These are phyloP conservation scores for Monilinia vaccinii-corymbosi DNA, from an alignment of 2,329 filamentous ascomycete genomes.

Conservation along the genomic window DNA sequence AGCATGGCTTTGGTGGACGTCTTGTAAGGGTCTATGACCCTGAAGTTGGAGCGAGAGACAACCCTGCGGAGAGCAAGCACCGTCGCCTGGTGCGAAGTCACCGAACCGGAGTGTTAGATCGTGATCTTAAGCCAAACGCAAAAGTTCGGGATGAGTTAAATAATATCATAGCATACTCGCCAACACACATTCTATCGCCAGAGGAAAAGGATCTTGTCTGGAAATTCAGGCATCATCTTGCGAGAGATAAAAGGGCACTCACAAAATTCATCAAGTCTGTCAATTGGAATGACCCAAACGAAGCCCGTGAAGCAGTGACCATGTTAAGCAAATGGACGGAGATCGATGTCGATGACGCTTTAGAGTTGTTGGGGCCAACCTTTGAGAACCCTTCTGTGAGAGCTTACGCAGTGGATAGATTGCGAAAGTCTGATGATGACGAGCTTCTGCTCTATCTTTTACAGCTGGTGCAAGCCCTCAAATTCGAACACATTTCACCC, in stretches of 20 bases:
- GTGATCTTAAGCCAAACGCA: conserved; percentile 91
- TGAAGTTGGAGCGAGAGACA: conserved; percentile 80
- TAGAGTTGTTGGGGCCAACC: conserved; percentile 85
- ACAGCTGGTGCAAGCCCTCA: conserved; percentile 90
- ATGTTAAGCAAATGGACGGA: conserved; percentile 90
- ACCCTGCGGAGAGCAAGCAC: conserved; percentile 93
- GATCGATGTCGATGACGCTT: conserved; percentile 91
- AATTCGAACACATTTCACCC: conserved; percentile 72
- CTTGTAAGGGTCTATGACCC: conserved; percentile 87
- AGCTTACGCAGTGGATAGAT: conserved; percentile 83
- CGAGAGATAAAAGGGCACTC: conserved; percentile 80
- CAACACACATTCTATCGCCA: conserved; percentile 75
- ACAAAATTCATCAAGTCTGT: conserved; percentile 99
- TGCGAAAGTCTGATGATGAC: conserved; percentile 86
- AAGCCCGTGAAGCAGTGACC: conserved; percentile 82
- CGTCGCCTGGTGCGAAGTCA: conserved; percentile 80
- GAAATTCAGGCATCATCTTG: conserved; percentile 94
- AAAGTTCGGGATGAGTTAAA: conserved; percentile 94
- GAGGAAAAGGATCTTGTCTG: conserved; percentile 95
- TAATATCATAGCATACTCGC: conserved; percentile 81
- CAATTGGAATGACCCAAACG: conserved; percentile 79
- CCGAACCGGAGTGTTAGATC: conserved; percentile 86
- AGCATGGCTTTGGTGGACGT: conserved; percentile 43
- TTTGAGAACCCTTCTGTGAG: conserved; percentile 84
- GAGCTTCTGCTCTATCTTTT: conserved; percentile 86